Evolutionary conservation across 73 alveolate species (phyloP).

Genomic region (Paramecium primaurelia): DNA sequence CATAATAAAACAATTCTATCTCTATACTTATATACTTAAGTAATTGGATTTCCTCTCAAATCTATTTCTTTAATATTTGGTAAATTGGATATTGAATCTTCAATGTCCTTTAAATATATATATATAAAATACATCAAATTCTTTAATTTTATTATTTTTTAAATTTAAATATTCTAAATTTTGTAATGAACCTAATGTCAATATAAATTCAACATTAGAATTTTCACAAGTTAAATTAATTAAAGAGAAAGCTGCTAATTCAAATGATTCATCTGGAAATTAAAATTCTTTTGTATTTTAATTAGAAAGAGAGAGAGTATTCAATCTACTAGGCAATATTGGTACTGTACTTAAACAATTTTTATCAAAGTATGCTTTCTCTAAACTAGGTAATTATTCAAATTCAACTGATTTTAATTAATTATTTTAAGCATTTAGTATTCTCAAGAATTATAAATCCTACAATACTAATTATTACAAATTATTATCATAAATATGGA

Average conservation of each 20-base stretch:
- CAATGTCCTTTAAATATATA: neutral
- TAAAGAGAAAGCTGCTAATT: neutral
- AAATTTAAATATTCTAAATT: neutral
- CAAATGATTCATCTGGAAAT: constrained; percentile 27
- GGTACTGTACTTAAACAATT: neutral
- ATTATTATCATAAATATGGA: constrained; percentile 16
- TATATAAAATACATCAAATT: neutral
- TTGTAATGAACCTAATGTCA: neutral
- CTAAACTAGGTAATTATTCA: constrained; percentile 3
- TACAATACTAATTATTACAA: neutral
- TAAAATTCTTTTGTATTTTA: constrained; percentile 6
- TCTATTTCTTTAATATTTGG: constrained; percentile 17
- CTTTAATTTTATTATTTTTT: constrained; percentile 20
- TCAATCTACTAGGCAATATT: neutral
- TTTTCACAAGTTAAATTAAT: neutral
- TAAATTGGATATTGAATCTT: neutral
- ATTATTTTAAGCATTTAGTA: neutral
- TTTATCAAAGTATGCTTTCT: neutral
- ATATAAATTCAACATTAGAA: constrained; percentile 21
- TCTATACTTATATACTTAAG: constrained; percentile 17
- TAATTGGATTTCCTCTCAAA: constrained; percentile 36
- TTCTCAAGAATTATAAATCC: neutral
- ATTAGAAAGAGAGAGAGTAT: neutral
- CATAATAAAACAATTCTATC: constrained; percentile 29
- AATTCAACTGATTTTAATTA: neutral